Base-by-base conservation (phyloP, 768 basidiomycete genomes). In the Lactifluus pinguis region DNA sequence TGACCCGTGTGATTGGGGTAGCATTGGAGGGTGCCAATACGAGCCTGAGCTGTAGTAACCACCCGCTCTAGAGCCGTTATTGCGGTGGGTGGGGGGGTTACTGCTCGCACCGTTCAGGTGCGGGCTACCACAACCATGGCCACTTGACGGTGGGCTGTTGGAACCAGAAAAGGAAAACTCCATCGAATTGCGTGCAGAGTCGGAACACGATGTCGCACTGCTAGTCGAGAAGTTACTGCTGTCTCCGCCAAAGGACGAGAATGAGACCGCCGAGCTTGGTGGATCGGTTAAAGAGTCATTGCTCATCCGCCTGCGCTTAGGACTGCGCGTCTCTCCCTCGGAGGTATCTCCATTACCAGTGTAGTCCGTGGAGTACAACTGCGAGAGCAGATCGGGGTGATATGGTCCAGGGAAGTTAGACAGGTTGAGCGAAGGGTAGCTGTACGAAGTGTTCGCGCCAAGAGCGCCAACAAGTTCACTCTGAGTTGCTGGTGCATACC, bases 21-120 rank as follows among this genome's bases (percentile, higher is more conserved):
- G 77, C 79, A 86, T 85, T 10, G 87, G 85, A 3, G 88, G 87
- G 71, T 91, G 89, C 87, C 87, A 89, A 67, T 87, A 85, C 8
- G 85, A 63, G 34, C 73, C 80, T 7, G 85, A 63, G 34, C 73
- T 80, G 60, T 62, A 65, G 63, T 80, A 84, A 75, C 32, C 84
- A 72, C 4, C 80, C 25, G 29, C 42, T 25, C 44, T 58, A 4
- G 60, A 32, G 29, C 36, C 17, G n/a, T 45, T 29, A 11, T 57
- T 57, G 15, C 29, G 6, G 7, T 61, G 45, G 10, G 45, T 61
- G 9, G 60, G 41, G 10, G 25, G 25, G 25, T 25, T 25, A 25
- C 25, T 21, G 15, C 29, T 48, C 8, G 19, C 32, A 10, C 55
- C 50, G 48, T 34, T 47, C 41, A 55, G 21, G n/a, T 44, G 57